Evolutionary conservation across 768 basidiomycete genomes (phyloP).

Genomic region (Boletellus sp.): DNA sequence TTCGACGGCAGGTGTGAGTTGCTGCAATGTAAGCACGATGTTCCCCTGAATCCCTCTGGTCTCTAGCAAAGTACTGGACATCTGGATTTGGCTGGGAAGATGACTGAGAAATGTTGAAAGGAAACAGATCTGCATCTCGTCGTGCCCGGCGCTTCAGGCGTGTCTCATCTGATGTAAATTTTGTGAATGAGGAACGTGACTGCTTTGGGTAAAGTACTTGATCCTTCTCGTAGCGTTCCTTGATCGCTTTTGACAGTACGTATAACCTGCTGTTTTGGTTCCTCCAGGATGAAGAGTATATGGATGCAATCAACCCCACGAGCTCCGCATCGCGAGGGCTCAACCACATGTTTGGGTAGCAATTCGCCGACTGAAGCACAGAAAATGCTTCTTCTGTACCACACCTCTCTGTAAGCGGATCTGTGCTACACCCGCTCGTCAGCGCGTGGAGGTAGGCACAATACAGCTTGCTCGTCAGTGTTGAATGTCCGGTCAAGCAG

Average conservation of each 20-base stretch:
- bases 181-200: neutral
- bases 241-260: constrained; percentile 23
- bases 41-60: constrained; percentile 1
- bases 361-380: constrained; percentile 35
- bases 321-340: constrained; percentile 23
- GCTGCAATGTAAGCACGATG: constrained; percentile 11
- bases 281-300: too few relatives aligned
- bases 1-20: neutral
- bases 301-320: constrained; percentile 29
- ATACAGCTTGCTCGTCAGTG: constrained; percentile 28
- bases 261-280: constrained; percentile 30
- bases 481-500: constrained; percentile 20
- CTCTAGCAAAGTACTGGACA: constrained; percentile 3
- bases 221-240: constrained; percentile 19
- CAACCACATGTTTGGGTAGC: constrained; percentile 37
- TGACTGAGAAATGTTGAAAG: neutral
- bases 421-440: constrained; percentile 36
- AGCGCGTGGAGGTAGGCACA: constrained; percentile 40
- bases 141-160: constrained; percentile 13
- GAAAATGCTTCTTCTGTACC: constrained; percentile 41
- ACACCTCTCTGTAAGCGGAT: constrained; percentile 40
- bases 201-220: constrained; percentile 5
- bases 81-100: neutral
- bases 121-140: constrained; percentile 1
- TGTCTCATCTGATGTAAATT: constrained; percentile 2